phyloP scores from a whole-genome alignment of 768 basidiomycete species.

The Amanita pallidorosea region DNA sequence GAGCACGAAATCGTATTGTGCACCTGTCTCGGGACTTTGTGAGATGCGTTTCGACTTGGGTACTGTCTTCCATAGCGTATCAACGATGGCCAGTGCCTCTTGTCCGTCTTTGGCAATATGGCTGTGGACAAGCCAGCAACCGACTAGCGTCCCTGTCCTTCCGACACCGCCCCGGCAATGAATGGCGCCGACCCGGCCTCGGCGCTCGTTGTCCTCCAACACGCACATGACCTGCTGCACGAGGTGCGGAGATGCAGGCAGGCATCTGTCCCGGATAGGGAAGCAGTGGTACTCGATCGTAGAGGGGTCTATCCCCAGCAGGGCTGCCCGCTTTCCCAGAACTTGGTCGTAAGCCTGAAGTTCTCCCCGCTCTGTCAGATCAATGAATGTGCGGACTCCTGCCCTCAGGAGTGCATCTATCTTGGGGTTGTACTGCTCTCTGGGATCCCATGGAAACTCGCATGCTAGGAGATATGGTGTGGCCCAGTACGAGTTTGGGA shows the following conservation, averaged over 20 bases:
- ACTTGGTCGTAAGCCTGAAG: constrained; percentile 51
- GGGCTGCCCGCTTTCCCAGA: constrained; percentile 40
- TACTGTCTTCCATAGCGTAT: constrained; percentile 60
- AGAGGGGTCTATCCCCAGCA: constrained; percentile 42
- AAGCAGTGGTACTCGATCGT: constrained; percentile 69
- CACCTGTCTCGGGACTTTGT: constrained; percentile 70
- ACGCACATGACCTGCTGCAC: constrained; percentile 51
- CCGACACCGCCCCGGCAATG: constrained; percentile 78
- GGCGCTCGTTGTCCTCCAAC: constrained; percentile 45
- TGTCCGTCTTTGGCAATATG: constrained; percentile 49
- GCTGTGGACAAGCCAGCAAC: constrained; percentile 71
- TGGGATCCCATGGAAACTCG: constrained; percentile 73
- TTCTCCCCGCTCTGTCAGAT: constrained; percentile 76
- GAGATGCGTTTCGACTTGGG: constrained; percentile 72
- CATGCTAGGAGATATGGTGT: constrained; percentile 63
- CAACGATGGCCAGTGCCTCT: constrained; percentile 56
- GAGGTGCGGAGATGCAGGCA: constrained; percentile 48
- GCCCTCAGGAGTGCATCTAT: constrained; percentile 62
- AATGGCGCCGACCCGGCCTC: constrained; percentile 56
- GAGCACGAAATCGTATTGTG: constrained; percentile 67
- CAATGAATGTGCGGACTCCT: constrained; percentile 74
- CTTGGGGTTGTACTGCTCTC: constrained; percentile 47
- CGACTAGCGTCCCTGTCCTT: constrained; percentile 49
- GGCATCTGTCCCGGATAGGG: constrained; percentile 62
- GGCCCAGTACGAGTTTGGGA: constrained; percentile 84